A percentile compares a stretch with the other conserved stretches of the same genome.
Conservation (phyloP, 495 filamentous ascomycete species). For the Pyronema domesticum region DNA sequence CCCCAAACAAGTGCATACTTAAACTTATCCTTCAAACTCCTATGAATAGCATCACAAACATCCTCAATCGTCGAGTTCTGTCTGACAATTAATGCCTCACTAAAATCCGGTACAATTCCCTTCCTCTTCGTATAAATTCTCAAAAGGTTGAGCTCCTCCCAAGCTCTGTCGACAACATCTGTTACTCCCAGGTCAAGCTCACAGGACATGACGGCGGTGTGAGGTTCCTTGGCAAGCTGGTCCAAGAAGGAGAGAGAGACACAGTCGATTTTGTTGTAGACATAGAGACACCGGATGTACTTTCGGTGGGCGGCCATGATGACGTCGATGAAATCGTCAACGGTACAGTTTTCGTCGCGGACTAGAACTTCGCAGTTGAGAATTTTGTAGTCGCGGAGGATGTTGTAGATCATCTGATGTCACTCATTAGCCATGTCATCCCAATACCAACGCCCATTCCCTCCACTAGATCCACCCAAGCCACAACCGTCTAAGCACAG, state of each 20-base stretch:
- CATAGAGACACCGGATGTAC: conserved; percentile 91
- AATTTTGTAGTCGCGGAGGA: conserved; percentile 95
- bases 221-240: conserved; percentile 71
- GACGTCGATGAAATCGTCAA: conserved; percentile 97
- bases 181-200: conserved; percentile 93
- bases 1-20: conserved; percentile 99
- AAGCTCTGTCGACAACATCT: conserved; percentile 87
- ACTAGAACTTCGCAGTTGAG: conserved; percentile 94
- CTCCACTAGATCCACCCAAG: conserved; percentile 6
- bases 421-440: neutral
- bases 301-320: conserved; percentile 98
- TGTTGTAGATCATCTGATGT: conserved; percentile 66
- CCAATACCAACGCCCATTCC: neutral
- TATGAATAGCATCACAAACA: conserved; percentile 89
- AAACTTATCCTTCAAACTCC: conserved; percentile 91
- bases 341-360: conserved; percentile 83
- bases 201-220: conserved; percentile 95
- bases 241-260: conserved; percentile 88
- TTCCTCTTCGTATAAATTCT: conserved; percentile 94
- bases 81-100: conserved; percentile 84
- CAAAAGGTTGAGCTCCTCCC: conserved; percentile 84
- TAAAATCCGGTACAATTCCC: conserved; percentile 78
- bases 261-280: conserved; percentile 99
- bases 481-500: too few species aligned
- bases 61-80: conserved; percentile 80